These are phyloP conservation scores for Barnettozyma hawaiiensis DNA, from an alignment of 1,139 yeast species.

Conservation along the genomic window DNA sequence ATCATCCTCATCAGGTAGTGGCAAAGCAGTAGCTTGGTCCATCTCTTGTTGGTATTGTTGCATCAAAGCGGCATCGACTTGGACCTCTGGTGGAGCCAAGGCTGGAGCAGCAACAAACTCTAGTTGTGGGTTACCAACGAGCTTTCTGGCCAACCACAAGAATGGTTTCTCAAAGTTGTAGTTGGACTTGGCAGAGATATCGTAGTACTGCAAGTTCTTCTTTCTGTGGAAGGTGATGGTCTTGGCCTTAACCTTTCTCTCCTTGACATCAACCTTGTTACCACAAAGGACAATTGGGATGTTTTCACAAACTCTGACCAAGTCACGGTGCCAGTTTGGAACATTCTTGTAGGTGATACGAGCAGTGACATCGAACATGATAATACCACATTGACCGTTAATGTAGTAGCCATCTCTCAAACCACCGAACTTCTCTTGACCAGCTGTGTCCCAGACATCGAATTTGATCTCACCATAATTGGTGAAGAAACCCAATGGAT, in stretches of 20 bases:
- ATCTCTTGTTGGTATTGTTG: slow-evolving; percentile 98
- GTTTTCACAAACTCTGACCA: slow-evolving; percentile 99
- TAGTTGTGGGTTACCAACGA: slow-evolving; percentile 95
- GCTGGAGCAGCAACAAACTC: slow-evolving; percentile 99
- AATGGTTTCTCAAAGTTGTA: slow-evolving; percentile 99
- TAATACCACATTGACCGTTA: slow-evolving; percentile 99
- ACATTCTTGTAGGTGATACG: slow-evolving; percentile 99
- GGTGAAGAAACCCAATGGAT: slow-evolving; percentile 97
- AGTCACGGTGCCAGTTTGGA: slow-evolving; percentile 99
- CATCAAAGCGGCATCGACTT: slow-evolving; percentile 94
- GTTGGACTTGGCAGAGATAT: slow-evolving; percentile 98
- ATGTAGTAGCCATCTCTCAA: slow-evolving; percentile 99
- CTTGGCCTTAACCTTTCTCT: slow-evolving; percentile 99
- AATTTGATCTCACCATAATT: slow-evolving; percentile 98
- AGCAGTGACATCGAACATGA: slow-evolving; percentile 99
- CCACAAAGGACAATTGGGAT: slow-evolving; percentile 99
- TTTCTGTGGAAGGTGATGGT: slow-evolving; percentile 99
- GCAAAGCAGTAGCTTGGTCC: slow-evolving; percentile 99
- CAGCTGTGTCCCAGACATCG: slow-evolving; percentile 99
- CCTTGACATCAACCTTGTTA: slow-evolving; percentile 99
- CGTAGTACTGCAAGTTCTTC: slow-evolving; percentile 99
- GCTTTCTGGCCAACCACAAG: slow-evolving; percentile 99
- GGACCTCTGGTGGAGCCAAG: slow-evolving; percentile 99
- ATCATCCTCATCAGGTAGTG: slow-evolving; percentile 99
- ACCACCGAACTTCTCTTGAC: slow-evolving; percentile 99